Base-by-base conservation (phyloP, 2,329 filamentous ascomycete species). In the Acarospora socialis region DNA sequence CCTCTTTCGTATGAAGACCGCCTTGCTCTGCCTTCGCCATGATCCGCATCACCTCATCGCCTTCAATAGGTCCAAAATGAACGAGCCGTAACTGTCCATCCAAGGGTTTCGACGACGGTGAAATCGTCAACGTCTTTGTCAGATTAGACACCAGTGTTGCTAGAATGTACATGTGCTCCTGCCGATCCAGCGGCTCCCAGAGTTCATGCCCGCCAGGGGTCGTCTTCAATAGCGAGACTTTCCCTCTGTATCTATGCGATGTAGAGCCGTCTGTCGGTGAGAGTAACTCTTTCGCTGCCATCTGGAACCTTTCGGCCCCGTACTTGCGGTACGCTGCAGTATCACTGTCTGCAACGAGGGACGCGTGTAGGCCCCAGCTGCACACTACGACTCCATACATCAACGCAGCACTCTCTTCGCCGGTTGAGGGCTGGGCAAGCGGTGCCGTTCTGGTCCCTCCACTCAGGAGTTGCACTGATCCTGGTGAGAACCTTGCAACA, bases 271-370 rank as follows among this genome's bases (percentile, higher is more conserved):
- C 61, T 0, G 58, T 48, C 0, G 70, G 72, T 28, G 60, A 66
- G n/a, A 93, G 57, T 5, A 87, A 68, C 45, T 83, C 75, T 32
- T 73, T 67, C 0, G 83, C 86, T 0, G 83, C 84, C 70, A 93
- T 82, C 35, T 75, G 68, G 56, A 95, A 95, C 13, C 87, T 69
- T 49, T 78, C 71, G 19, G 66, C 64, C 8, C 87, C 87, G 47
- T 79, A 76, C 43, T 72, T 70, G 39, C 87, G 77, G 54, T 87
- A 87, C 42, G 73, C 77, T 0, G 70, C 62, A 0, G 86, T 92
- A 53, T 95, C 87, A 53, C 81, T 90, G 58, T 94, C 84, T 45
- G 81, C 84, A 14, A 95, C 83, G 3, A 95, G 66, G 24, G 77
- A 75, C 18, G 86, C 81, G 49, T 95, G 87, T 47, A 95, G 73